These are phyloP conservation scores for Dimargaris cristalligena DNA, from an alignment of 192 early-diverging fungal genomes.

Conservation along the genomic window DNA sequence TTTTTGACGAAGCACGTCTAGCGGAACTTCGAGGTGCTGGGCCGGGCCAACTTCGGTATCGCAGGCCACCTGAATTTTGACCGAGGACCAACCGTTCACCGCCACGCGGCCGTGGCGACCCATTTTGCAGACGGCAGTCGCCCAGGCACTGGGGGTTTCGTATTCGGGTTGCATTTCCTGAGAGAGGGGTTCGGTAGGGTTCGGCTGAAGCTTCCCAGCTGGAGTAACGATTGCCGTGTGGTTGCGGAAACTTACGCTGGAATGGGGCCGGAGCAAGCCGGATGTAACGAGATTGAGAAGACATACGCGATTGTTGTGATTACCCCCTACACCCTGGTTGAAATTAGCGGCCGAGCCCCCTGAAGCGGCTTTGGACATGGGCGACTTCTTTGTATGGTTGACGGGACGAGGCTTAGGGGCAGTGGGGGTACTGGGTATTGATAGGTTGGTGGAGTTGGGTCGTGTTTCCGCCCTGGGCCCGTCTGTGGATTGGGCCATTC, in stretches of 20 bases:
- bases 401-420: no score
- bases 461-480: no score
- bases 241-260: not conserved
- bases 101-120: conserved; percentile 28
- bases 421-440: no score
- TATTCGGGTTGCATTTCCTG: conserved; percentile 23
- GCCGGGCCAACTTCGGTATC: conserved; percentile 14
- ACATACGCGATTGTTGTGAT: conserved; percentile 5
- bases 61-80: conserved; percentile 23
- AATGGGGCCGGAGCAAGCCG: not conserved
- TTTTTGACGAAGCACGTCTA: conserved; percentile 20
- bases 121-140: conserved; percentile 38
- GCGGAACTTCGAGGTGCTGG: conserved; percentile 14
- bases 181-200: conserved; percentile 1
- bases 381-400: no score
- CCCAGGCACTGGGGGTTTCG: conserved; percentile 46
- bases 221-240: conserved; percentile 1
- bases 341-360: not conserved
- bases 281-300: not conserved
- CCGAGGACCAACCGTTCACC: conserved; percentile 49
- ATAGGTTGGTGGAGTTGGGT: no score
- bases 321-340: conserved; percentile 1
- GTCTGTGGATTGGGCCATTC: no score
- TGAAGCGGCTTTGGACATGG: no score
- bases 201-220: not conserved